Base-by-base conservation (phyloP, 2,329 filamentous ascomycete genomes). In the Tolypocladium inflatum region DNA sequence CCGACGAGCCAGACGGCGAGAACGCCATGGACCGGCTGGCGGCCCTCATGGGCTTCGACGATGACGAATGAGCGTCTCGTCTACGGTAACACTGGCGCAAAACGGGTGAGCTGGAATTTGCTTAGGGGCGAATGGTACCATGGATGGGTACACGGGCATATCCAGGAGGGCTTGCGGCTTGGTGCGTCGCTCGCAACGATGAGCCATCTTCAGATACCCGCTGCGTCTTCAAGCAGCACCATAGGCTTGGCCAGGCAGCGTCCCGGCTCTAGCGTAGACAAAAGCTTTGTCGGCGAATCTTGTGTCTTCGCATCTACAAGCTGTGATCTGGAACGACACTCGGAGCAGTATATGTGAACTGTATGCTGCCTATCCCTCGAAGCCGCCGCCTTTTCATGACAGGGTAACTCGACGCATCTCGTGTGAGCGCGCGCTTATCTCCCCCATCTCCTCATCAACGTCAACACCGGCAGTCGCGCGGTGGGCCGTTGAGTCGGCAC, bases 21-120 rank as follows among this genome's bases (percentile, higher is more conserved):
- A 39, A 9, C 13, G 51, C 52, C 26, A 41, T 55, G 56, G 56
- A 58, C 43, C 41, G 56, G 23, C 23, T 58, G 19, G 56, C 52
- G 7, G 52, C 56, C 23, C 42, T 58, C 9, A 41, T 58, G 33
- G 56, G 42, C 17, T 58, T 58, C 23, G 52, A 50, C 15, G 52
- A 50, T 15, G 37, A 50, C 3, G 52, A 58, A 19, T 39, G 54
- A 30, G 26, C 23, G 45, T 17, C 21, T 23, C 15, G 13, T 19
- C 30, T 33, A 52, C 9, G 33, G 23, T 52, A 23, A 17, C 13
- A 38, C 13, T 17, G 37, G 37, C 37, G 37, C 37, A 38, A 38
- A 38, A 17, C 37, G 37, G 35, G 37, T 17, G 37, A 38, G 15
- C 13, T 4, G 37, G 37, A 38, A 13, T 38, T 5, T 37, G 11